Evolutionary conservation across 257 asterid species (phyloP), one percentile per base, ranked within the genome.

Genomic region (Lycium ferocissimum): DNA sequence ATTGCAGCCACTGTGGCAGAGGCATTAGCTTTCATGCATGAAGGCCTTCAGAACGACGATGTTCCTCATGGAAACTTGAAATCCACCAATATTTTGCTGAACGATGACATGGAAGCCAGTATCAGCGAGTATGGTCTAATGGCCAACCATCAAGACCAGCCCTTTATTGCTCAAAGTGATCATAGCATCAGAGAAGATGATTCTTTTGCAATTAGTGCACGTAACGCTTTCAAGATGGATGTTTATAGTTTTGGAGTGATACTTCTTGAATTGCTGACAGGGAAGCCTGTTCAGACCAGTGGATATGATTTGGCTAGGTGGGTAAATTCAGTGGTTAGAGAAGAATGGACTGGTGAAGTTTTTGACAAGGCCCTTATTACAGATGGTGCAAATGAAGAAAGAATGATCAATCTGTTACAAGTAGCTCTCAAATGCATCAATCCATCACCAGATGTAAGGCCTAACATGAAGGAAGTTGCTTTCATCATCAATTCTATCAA

Each of bases 321-420:
- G 98, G 97, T 95, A 71, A 86, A 89, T 73, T 88, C 93, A 9
- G 90, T 94, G 3, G 92, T 92, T 40, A 84, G 93, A 65, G 98
- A 93, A 85, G 95, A 95, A 80, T 93, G 98, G 98, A 92, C 95
- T 0, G 93, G 87, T 7, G 95, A 95, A 79, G 97, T 95, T 43
- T 93, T 95, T 49, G 97, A 95, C 67, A 86, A 88, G 80, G 78
- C 84, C 3, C 88, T 95, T 26, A 85, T 91, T 51, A 75, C 88
- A 4, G 93, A 89, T 43, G 94, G 95, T 37, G 90, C 92, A 45
- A 90, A 88, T 80, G 97, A 93, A 89, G 95, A 91, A 66, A 89
- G 87, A 73, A 92, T 95, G 98, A 90, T 92, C 43, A 78, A 61
- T 67, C 84, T 95, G 91, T 89, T 95, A 86, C 97, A 92, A 79